Evolutionary conservation across 164 flowering plant genomes (phyloP), one percentile per base, ranked within the genome.

Genomic region (Macadamia tetraphylla): DNA sequence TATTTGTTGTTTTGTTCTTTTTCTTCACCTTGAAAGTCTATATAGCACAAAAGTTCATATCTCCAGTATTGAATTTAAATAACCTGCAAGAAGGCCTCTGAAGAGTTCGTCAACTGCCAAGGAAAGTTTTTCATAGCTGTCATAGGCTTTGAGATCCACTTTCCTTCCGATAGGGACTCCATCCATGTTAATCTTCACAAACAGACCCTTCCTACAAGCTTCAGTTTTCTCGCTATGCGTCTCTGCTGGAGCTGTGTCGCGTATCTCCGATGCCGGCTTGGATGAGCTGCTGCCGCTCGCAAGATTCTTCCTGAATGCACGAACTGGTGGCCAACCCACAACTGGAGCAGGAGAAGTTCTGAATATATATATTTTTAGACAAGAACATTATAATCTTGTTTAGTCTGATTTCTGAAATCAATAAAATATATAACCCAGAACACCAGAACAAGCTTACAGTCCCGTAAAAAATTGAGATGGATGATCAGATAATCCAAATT

Each of bases 291-390:
- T 68, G 66, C 75, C 82, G 66, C 75, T 82, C 17, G 92, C 85
- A 60, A 95, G 78, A 76, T 92, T 95, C 85, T 85, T 95, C 79
- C 99, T 78, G 40, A 84, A 90, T 51, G 98, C 89, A 12, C 96
- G 85, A 67, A 95, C 73, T 68, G 99, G 98, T 43, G 99, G 99
- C 99, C 99, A 95, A 3, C 99, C 99, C 71, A 95, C 98, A 10
- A 95, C 98, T 67, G 92, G 85, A 76, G 79, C 79, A 75, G 90
- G 82, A 52, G 91, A 90, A 80, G 83, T 81, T 70, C 96, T 89
- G 65, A 18, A 53, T 70, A 70, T 23, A 43, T 59, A 14, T 29
- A 2, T 23, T 52, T 29, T 5, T 31, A 52, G 40, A 60, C 3
- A 13, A 53, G 18, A 4, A 12, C 23, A 23, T 23, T 23, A 23